A percentile compares a stretch with the other conserved stretches of the same genome.
Conservation (phyloP, 495 filamentous ascomycete species). For the Immersiella caudata region DNA sequence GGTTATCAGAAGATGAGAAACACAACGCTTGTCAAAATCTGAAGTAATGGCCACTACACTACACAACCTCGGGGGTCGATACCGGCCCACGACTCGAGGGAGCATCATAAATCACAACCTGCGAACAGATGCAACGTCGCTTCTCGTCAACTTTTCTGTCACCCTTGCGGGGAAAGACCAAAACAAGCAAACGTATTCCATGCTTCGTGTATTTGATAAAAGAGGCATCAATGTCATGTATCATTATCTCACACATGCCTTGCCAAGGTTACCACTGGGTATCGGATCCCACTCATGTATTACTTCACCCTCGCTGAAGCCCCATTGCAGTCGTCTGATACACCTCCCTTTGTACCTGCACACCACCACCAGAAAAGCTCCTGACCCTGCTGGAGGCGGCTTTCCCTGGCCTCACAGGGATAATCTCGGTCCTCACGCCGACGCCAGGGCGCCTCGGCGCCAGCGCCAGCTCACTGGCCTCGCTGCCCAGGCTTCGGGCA, state of each 20-base stretch:
- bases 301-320: not conserved
- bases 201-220: too few relatives aligned
- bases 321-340: not conserved
- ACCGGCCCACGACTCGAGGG: too few relatives aligned
- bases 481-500: not conserved
- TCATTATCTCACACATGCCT: too few relatives aligned
- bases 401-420: not conserved
- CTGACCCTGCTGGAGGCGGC: not conserved
- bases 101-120: too few relatives aligned
- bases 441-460: slow-evolving; percentile 1
- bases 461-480: slow-evolving; percentile 4
- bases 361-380: not conserved
- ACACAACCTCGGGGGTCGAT: not conserved
- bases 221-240: too few relatives aligned
- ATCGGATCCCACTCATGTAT: too few relatives aligned
- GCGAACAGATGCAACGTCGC: too few relatives aligned
- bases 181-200: too few relatives aligned
- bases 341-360: slow-evolving; percentile 17
- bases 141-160: too few relatives aligned
- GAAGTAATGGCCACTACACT: not conserved
- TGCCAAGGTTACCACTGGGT: too few relatives aligned
- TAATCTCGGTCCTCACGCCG: slow-evolving; percentile 15
- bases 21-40: not conserved
- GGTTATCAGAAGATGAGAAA: not conserved
- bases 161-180: too few relatives aligned